These are phyloP conservation scores for Apiospora marii DNA, from an alignment of 2,329 filamentous ascomycete genomes.

Conservation along the genomic window DNA sequence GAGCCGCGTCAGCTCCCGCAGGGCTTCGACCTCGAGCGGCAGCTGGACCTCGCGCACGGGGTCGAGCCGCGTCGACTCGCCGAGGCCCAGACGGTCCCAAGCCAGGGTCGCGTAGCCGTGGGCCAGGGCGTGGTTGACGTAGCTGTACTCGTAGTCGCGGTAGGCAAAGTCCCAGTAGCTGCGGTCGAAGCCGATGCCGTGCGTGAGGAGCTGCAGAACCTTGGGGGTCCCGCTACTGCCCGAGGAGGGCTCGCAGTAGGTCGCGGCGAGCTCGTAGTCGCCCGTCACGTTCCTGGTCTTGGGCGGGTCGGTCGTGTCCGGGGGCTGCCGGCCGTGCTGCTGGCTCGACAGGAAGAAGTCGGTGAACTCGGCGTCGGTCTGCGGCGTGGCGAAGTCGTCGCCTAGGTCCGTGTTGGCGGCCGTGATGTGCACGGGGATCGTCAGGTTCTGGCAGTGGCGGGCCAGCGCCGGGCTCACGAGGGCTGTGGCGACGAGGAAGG, in stretches of 20 bases:
- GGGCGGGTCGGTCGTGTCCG: constrained; percentile 12
- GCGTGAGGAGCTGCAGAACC: constrained; percentile 57
- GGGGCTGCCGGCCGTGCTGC: constrained; percentile 24
- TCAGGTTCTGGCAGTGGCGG: constrained; percentile 56
- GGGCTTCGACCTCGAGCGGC: constrained; percentile 64
- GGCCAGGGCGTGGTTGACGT: constrained; percentile 62
- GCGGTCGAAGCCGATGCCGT: constrained; percentile 63
- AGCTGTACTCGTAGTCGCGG: constrained; percentile 69
- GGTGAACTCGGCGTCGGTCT: constrained; percentile 63
- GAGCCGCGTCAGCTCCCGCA: constrained; percentile 59
- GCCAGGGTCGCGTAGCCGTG: constrained; percentile 66
- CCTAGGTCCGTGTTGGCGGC: constrained; percentile 61
- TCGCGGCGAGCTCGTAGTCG: constrained; percentile 64
- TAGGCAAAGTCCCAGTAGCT: constrained; percentile 68
- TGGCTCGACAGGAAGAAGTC: constrained; percentile 55
- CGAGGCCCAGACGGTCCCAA: constrained; percentile 70
- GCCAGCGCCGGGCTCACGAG: constrained; percentile 35
- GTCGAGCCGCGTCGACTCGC: constrained; percentile 64
- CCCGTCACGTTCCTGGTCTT: constrained; percentile 52
- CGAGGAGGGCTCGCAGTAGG: constrained; percentile 63
- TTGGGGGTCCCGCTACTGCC: constrained; percentile 47
- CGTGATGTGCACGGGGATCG: constrained; percentile 62
- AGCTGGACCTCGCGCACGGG: constrained; percentile 67
- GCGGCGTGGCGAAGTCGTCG: constrained; percentile 51
- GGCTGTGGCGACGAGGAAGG: constrained; percentile 23